Conservation (phyloP, 2,329 filamentous ascomycete genomes). For the Dactylellina parvicollis region DNA sequence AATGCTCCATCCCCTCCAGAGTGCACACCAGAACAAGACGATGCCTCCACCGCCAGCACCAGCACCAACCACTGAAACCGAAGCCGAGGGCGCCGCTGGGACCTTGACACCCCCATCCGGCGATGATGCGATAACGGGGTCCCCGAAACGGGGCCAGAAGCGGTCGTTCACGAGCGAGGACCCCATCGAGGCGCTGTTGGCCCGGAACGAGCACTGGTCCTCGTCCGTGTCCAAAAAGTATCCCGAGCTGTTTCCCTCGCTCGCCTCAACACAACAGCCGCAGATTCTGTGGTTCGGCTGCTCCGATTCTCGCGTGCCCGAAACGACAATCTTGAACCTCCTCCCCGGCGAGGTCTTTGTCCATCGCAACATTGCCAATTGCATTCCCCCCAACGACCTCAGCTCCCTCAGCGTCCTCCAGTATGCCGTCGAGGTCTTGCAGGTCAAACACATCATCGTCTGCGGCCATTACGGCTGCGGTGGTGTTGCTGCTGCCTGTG, state of each 20-base stretch:
- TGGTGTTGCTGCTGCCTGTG: conserved; percentile 71
- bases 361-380: conserved; percentile 90
- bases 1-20: conserved; percentile 46
- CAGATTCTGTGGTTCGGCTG: conserved; percentile 82
- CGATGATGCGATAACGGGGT: conserved; percentile 10
- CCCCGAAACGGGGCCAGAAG: conserved; percentile 36
- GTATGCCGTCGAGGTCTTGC: conserved; percentile 77
- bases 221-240: conserved; percentile 56
- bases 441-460: conserved; percentile 76
- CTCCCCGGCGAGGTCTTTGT: conserved; percentile 87
- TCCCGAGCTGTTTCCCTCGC: conserved; percentile 57
- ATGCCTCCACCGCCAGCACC: background rate
- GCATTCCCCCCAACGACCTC: conserved; percentile 78
- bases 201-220: conserved; percentile 57
- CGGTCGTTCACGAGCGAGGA: conserved; percentile 54
- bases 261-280: conserved; percentile 60
- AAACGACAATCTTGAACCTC: conserved; percentile 80
- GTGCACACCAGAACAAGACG: conserved; percentile 25
- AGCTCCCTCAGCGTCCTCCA: conserved; percentile 79
- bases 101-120: conserved; percentile 13
- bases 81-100: background rate
- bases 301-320: conserved; percentile 84
- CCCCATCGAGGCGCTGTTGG: conserved; percentile 55
- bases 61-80: background rate
- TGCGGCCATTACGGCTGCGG: conserved; percentile 76